Conservation (phyloP, 2,329 filamentous ascomycete species). For the Microcera coccophila region DNA sequence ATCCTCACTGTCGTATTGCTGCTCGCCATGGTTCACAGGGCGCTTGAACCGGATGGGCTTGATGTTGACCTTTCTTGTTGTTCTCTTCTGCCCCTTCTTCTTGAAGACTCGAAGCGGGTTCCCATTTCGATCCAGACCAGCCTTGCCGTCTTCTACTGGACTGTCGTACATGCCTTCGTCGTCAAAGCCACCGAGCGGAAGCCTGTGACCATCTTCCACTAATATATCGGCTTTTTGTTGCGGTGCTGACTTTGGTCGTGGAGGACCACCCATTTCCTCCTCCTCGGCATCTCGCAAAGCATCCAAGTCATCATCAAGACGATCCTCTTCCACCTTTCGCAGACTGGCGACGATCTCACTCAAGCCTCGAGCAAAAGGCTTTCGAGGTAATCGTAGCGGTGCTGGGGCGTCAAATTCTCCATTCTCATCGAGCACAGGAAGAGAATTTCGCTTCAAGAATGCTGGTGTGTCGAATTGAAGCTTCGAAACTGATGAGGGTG, state of each 20-base stretch:
- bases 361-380: conserved; percentile 63
- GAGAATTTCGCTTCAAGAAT: conserved; percentile 54
- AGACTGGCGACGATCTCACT: conserved; percentile 71
- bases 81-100: conserved; percentile 80
- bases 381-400: conserved; percentile 52
- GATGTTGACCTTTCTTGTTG: conserved; percentile 66
- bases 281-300: conserved; percentile 67
- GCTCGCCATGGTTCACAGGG: conserved; percentile 29
- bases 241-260: conserved; percentile 18
- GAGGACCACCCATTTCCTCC: conserved; percentile 31
- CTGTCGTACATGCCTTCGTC: conserved; percentile 59
- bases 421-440: conserved; percentile 56
- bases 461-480: conserved; percentile 65
- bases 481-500: conserved; percentile 51
- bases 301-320: conserved; percentile 69
- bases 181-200: conserved; percentile 59
- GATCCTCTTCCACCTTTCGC: conserved; percentile 65
- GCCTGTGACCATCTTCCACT: conserved; percentile 41
- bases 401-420: conserved; percentile 45
- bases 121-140: conserved; percentile 48
- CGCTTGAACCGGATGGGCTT: conserved; percentile 50
- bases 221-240: conserved; percentile 38
- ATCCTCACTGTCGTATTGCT: conserved; percentile 33
- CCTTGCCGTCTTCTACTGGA: conserved; percentile 46
- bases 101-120: conserved; percentile 64